phyloP scores from a whole-genome alignment of 2,329 filamentous ascomycete species.

The Cladophialophora yegresii region DNA sequence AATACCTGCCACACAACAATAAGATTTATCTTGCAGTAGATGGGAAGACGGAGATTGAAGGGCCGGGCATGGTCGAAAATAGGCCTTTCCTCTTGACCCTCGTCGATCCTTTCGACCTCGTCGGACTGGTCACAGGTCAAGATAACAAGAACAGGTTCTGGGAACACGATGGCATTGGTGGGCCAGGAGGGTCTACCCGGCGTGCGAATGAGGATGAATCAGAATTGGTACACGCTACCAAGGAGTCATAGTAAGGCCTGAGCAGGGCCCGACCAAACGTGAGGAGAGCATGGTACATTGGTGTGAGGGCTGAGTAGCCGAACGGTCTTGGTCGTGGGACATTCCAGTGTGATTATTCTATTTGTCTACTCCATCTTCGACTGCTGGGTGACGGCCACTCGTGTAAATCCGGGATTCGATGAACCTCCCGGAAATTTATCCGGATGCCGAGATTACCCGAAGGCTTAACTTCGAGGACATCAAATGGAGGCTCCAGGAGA shows the following conservation, averaged over 20 bases:
- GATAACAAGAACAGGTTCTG: slow-evolving; percentile 47
- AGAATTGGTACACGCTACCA: not conserved
- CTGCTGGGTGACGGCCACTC: not conserved
- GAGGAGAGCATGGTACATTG: not conserved
- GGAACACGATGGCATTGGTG: slow-evolving; percentile 40
- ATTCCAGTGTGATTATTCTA: not conserved
- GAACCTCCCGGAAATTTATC: not conserved
- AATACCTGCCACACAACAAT: slow-evolving; percentile 52
- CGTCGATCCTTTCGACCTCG: slow-evolving; percentile 49
- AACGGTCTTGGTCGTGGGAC: not conserved
- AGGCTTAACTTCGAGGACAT: no score
- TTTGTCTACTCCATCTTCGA: not conserved
- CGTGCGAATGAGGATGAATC: not conserved
- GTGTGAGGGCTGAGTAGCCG: not conserved
- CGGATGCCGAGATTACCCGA: not conserved
- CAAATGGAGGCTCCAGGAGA: not conserved
- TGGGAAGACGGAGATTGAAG: slow-evolving; percentile 55
- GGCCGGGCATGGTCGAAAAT: slow-evolving; percentile 54
- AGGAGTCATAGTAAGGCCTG: not conserved
- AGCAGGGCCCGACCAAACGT: not conserved
- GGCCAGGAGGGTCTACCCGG: slow-evolving; percentile 11
- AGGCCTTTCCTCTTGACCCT: slow-evolving; percentile 49
- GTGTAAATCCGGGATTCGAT: no score
- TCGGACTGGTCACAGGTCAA: slow-evolving; percentile 41
- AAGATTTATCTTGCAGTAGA: slow-evolving; percentile 55